These are phyloP conservation scores for Corylus avellana DNA, from an alignment of 306 rosid species.

Conservation along the genomic window DNA sequence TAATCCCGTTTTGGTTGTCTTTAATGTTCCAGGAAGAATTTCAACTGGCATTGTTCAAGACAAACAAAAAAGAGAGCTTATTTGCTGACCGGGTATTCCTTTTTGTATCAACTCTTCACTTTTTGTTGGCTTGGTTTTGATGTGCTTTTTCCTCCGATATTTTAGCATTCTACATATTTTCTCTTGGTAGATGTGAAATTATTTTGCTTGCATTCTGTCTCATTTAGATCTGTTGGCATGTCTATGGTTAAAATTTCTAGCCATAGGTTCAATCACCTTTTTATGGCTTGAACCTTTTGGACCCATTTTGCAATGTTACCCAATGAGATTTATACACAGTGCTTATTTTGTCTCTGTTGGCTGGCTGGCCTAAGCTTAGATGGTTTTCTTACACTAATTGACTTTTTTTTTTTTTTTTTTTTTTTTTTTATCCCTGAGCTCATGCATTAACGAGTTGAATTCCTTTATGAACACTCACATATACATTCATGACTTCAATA, in stretches of 20 bases:
- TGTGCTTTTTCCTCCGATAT: background rate
- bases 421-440: too few relatives aligned
- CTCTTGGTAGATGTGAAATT: background rate
- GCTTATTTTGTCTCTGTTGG: background rate
- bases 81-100: slow-evolving; percentile 77
- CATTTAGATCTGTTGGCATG: background rate
- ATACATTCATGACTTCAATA: slow-evolving; percentile 1
- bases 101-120: background rate
- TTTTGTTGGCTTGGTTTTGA: background rate
- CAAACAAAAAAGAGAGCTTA: slow-evolving; percentile 72
- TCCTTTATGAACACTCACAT: slow-evolving; percentile 9
- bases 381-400: slow-evolving; percentile 16
- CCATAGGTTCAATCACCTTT: background rate
- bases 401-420: background rate
- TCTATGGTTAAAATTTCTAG: background rate
- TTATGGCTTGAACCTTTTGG: background rate
- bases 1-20: slow-evolving; percentile 6
- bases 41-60: slow-evolving; percentile 77
- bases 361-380: background rate
- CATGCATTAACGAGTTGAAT: background rate
- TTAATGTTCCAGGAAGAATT: slow-evolving; percentile 68
- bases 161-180: background rate
- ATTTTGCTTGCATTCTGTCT: background rate
- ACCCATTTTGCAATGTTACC: background rate
- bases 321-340: background rate